phyloP scores from a whole-genome alignment of 2,329 filamentous ascomycete species.

The Aspergillus pseudoviridinutans region DNA sequence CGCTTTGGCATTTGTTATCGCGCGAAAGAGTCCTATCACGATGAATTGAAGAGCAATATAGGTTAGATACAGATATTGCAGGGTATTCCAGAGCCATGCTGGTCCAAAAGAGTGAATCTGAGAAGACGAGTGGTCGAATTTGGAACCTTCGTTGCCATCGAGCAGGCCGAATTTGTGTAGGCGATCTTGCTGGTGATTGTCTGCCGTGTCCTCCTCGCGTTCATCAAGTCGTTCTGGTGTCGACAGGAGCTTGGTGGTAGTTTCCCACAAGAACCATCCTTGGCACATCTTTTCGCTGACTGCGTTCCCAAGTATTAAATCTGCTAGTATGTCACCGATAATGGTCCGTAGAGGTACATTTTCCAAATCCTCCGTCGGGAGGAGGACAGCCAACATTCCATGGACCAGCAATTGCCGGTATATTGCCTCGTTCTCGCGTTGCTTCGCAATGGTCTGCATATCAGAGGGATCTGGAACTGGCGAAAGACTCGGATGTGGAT shows the following conservation, averaged over 20 bases:
- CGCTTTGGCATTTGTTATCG: conserved; percentile 60
- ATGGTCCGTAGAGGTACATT: conserved; percentile 81
- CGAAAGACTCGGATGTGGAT: conserved; percentile 73
- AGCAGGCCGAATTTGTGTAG: conserved; percentile 58
- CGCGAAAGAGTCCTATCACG: conserved; percentile 60
- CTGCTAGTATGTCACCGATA: conserved; percentile 81
- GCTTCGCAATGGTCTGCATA: conserved; percentile 51
- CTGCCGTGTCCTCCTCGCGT: conserved; percentile 22
- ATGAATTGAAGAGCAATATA: conserved; percentile 65
- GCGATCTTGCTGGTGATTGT: conserved; percentile 35
- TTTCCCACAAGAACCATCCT: conserved; percentile 85
- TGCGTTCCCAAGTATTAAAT: conserved; percentile 81
- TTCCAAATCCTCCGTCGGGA: conserved; percentile 88
- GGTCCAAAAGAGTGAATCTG: conserved; percentile 32
- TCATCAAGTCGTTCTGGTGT: conserved; percentile 33
- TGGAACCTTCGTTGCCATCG: conserved; percentile 30
- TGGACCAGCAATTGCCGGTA: conserved; percentile 89
- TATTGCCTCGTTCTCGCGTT: conserved; percentile 70
- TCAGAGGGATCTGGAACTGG: conserved; percentile 64
- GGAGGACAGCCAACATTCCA: conserved; percentile 72
- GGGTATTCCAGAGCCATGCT: conserved; percentile 48
- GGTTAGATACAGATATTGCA: conserved; percentile 49
- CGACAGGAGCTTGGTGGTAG: conserved; percentile 66
- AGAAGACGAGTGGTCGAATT: conserved; percentile 23
- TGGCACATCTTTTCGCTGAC: conserved; percentile 77